Percentiles rank a stretch among this genome's conserved stretches.
Conservation (phyloP, 495 filamentous ascomycete species). For the Neurospora sp. region DNA sequence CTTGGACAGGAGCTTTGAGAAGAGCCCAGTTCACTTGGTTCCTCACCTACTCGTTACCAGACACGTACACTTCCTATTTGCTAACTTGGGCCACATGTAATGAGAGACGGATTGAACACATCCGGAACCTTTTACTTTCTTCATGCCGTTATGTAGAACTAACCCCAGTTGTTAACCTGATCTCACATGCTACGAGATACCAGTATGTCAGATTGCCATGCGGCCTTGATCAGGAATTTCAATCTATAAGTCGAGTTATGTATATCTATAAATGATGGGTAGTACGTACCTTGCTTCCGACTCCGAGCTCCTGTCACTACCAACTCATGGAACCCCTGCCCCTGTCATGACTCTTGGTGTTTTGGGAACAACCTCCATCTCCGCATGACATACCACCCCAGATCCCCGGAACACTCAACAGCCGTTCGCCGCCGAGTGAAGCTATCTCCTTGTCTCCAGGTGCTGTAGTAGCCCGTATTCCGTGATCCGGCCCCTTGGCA, state of each 20-base stretch:
- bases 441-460: neutral
- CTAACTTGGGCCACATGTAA: too few relatives aligned
- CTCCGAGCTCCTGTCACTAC: neutral
- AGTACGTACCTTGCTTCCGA: neutral
- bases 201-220: neutral
- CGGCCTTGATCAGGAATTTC: neutral
- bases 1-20: too few relatives aligned
- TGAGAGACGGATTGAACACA: too few relatives aligned
- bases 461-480: neutral
- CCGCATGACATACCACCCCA: constrained; percentile 9
- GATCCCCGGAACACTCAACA: constrained; percentile 23
- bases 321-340: neutral
- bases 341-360: neutral
- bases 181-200: neutral
- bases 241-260: neutral
- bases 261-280: neutral
- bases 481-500: neutral
- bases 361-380: neutral
- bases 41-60: too few relatives aligned
- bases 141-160: too few relatives aligned
- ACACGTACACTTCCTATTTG: too few relatives aligned
- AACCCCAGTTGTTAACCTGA: too few relatives aligned
- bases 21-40: too few relatives aligned
- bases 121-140: too few relatives aligned
- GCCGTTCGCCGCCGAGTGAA: constrained; percentile 12